Evolutionary conservation across 169 alveolate species (phyloP).

Genomic region (Theileria luwenshuni): DNA sequence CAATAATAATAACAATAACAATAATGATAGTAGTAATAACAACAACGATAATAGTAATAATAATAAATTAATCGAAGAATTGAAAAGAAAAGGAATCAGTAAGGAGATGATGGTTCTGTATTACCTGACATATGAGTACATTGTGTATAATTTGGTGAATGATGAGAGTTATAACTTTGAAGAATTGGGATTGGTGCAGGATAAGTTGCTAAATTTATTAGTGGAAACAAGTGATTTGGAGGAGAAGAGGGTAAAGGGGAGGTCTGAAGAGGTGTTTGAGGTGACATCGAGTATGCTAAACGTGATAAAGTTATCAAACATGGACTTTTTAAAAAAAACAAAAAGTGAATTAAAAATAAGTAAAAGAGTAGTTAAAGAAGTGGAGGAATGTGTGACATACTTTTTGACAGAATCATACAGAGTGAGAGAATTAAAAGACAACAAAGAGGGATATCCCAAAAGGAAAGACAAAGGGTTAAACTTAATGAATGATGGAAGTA

Average conservation of each 20-base stretch:
- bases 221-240: neutral
- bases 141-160: neutral
- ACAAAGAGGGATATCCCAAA: neutral
- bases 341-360: neutral
- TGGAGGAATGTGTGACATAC: neutral
- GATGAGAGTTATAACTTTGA: neutral
- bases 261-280: neutral
- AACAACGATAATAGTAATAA: neutral
- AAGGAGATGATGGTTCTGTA: slow-evolving; percentile 4
- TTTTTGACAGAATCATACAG: neutral
- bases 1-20: neutral
- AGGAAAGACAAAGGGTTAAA: slow-evolving; percentile 1
- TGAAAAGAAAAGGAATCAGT: neutral
- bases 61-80: neutral
- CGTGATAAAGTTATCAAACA: neutral
- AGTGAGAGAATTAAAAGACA: neutral
- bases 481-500: slow-evolving; percentile 9
- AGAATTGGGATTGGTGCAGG: neutral
- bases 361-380: neutral
- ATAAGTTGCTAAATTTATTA: neutral
- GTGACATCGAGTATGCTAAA: neutral
- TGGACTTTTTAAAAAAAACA: neutral
- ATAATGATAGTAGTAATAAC: neutral
- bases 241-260: neutral
- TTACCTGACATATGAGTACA: slow-evolving; percentile 5